These are phyloP conservation scores for Neopestalotiopsis clavispora DNA, from an alignment of 2,329 filamentous ascomycete species.

Conservation along the genomic window DNA sequence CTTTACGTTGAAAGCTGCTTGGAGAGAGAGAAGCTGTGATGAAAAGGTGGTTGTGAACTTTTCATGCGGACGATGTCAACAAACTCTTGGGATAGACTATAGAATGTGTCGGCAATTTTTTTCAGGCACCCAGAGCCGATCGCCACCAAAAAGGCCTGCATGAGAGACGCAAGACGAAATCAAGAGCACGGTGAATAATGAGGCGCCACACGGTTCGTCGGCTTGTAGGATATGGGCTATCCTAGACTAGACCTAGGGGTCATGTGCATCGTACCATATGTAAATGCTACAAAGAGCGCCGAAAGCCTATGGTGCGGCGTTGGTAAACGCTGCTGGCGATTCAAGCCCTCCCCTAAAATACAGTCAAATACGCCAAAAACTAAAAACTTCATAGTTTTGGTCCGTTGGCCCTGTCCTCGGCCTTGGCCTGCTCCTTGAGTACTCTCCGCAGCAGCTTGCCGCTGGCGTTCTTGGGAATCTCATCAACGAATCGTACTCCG, in stretches of 20 bases:
- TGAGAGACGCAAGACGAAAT: not conserved
- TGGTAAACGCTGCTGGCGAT: not conserved
- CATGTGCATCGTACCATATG: conserved; percentile 10
- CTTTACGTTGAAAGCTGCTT: conserved; percentile 87
- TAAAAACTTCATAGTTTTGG: conserved; percentile 31
- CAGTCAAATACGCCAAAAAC: not conserved
- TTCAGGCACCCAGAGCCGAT: not conserved
- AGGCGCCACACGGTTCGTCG: not conserved
- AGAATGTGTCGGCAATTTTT: not conserved
- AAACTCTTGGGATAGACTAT: not conserved
- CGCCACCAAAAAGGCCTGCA: not conserved
- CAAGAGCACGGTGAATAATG: not conserved
- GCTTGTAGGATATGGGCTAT: not conserved
- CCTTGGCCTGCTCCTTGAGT: conserved; percentile 51
- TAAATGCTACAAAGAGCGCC: not conserved
- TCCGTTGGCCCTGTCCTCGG: conserved; percentile 33
- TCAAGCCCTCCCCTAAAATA: not conserved
- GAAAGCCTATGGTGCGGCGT: not conserved
- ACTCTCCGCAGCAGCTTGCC: conserved; percentile 68
- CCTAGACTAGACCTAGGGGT: not conserved
- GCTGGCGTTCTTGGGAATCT: conserved; percentile 66
- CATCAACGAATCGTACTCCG: conserved; percentile 52
- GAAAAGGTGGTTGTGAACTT: conserved; percentile 33
- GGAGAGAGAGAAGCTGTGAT: conserved; percentile 86
- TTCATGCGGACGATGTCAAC: too few species aligned